Evolutionary conservation across 169 alveolate genomes (phyloP), one percentile per base, ranked within the genome.

Genomic region (Plasmodium sp.): DNA sequence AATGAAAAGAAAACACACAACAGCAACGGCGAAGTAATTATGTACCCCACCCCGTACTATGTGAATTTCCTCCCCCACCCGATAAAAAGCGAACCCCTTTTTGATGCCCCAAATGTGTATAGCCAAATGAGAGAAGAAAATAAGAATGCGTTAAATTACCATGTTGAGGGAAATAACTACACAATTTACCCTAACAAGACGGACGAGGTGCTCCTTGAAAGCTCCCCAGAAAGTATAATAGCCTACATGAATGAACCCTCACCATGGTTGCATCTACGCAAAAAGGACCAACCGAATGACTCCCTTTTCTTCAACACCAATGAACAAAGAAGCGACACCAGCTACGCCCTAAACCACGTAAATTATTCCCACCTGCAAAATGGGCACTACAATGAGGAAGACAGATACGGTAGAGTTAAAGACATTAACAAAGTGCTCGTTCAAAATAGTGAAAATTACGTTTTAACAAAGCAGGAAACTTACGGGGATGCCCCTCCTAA

Each of bases 401-500:
- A 82, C 22, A 10, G 27, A 27, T 33, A 33, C 43, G 14, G 27
- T 31, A 51, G 41, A 33, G 36, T 82, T 82, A 82, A 82, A 1
- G 71, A 82, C 12, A 54, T 82, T 31, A 82, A 82, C 56, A 82
- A 22, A 82, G 34, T 31, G 39, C 36, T 82, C 39, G 90, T 54
- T 48, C 36, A 58, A 34, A 82, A 82, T 54, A 82, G 90, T 58
- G 72, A 82, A 82, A 54, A 16, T 54, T 82, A 82, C 80, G 71
- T 82, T 34, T 54, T 82, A 45, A 54, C 90, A 36, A 82, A 81
- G 34, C 41, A 81, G 16, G 73, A 48, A 81, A 22, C 5, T 58
- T 43, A 12, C n/a, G 48, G 72, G 12, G 6, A 81, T 81, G 18
- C 12, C 36, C 22, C 33, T 10, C 39, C 6, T 18, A 31, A 67